These are phyloP conservation scores for Pyrenophora graminea DNA, from an alignment of 2,329 filamentous ascomycete genomes.

Conservation along the genomic window DNA sequence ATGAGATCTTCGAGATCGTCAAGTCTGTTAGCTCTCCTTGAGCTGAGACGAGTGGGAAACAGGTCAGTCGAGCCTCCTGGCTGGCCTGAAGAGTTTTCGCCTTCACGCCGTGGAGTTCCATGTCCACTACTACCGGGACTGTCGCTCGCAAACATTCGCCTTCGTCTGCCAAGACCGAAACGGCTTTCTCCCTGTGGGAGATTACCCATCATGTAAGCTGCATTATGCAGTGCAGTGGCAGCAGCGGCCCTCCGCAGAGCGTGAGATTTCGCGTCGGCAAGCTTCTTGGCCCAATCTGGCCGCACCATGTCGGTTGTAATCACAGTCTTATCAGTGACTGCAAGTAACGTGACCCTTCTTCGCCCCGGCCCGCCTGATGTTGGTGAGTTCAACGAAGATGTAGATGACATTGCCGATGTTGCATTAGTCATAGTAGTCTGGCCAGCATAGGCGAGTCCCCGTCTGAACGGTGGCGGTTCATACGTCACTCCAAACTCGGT, in stretches of 20 bases:
- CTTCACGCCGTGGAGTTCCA: slow-evolving; percentile 49
- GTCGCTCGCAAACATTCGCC: slow-evolving; percentile 56
- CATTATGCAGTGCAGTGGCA: slow-evolving; percentile 90
- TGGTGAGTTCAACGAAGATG: slow-evolving; percentile 73
- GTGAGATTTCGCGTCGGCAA: slow-evolving; percentile 82
- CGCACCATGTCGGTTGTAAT: slow-evolving; percentile 91
- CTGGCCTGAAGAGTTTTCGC: slow-evolving; percentile 36
- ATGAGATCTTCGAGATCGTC: slow-evolving; percentile 97
- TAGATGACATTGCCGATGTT: slow-evolving; percentile 80
- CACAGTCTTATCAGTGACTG: slow-evolving; percentile 80
- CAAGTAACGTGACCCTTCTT: slow-evolving; percentile 70
- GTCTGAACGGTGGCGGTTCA: slow-evolving; percentile 82
- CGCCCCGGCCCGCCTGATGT: slow-evolving; percentile 51
- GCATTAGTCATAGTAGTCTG: slow-evolving; percentile 59
- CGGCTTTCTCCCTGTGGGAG: slow-evolving; percentile 53
- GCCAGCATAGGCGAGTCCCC: slow-evolving; percentile 74
- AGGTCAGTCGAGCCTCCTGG: slow-evolving; percentile 44
- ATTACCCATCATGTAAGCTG: slow-evolving; percentile 82
- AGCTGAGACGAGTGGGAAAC: slow-evolving; percentile 52
- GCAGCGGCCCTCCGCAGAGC: slow-evolving; percentile 85
- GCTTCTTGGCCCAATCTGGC: slow-evolving; percentile 91
- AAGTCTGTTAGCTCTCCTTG: slow-evolving; percentile 64
- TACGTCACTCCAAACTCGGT: slow-evolving; percentile 97
- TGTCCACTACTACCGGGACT: slow-evolving; percentile 52
- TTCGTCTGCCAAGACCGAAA: slow-evolving; percentile 54